Base-by-base conservation (phyloP, 78 protist genomes). In the Dictyostelium citrinum region DNA sequence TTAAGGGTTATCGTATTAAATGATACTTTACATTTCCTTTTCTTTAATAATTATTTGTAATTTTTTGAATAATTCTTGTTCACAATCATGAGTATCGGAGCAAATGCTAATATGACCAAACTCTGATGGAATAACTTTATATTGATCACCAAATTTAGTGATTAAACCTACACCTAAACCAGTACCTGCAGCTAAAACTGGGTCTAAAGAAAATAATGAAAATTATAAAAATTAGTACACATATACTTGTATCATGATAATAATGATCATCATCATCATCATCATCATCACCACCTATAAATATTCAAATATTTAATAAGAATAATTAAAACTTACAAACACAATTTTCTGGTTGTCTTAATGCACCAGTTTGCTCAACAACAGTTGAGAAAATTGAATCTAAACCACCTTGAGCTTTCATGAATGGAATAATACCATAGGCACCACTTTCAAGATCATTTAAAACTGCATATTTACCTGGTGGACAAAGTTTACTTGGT, bases 81-180 rank as follows among this genome's bases (percentile, higher is more conserved):
- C 84, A 45, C 77, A 70, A 70, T 49, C 84, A 9, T 29, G 6
- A 16, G n/a, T 33, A 31, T 24, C 41, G 60, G 95, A 33, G 22
- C 35, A 39, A 43, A 91, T 68, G 9, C 51, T 55, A 29, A 91
- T 70, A 45, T 91, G 95, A 39, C 95, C 95, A 72, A 84, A 79
- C 78, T 91, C 95, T 24, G 85, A 72, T 83, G 95, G 90, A 37
- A 83, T 76, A 22, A 91, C 95, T 67, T 41, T 33, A 41, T 76
- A 84, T 51, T 64, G 5, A 17, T 39, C 70, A 12, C 71, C 72
- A n/a, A 22, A n/a, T 16, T 79, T 37, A 80, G 51, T 11, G 29
- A 91, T 83, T 9, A 91, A 29, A 83, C 95, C 95, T 14, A 46
- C 90, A 81, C 95, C 95, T 27, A 91, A 71, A 58, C 95, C 95